phyloP scores from a whole-genome alignment of 805 yeast species.

The Saccharomycopsis javanensis region DNA sequence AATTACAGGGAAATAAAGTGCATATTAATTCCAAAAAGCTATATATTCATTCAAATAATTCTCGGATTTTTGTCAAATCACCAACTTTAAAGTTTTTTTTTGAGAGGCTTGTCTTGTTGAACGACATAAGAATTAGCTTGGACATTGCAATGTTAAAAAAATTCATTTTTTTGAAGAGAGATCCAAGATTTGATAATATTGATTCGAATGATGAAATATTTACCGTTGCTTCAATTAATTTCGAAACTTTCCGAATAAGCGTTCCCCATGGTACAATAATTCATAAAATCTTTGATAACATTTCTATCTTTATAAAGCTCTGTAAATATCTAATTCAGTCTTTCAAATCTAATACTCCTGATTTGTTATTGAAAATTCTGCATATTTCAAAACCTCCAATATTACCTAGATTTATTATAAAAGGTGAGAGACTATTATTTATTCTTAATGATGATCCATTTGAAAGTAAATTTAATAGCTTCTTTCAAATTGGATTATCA shows the following conservation, averaged over 20 bases:
- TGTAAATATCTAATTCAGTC: slow-evolving; percentile 49
- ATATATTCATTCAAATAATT: slow-evolving; percentile 25
- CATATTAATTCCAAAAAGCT: slow-evolving; percentile 22
- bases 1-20: slow-evolving; percentile 26
- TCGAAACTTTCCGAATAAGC: slow-evolving; percentile 8
- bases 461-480: slow-evolving; percentile 59
- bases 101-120: slow-evolving; percentile 38
- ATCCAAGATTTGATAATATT: slow-evolving; percentile 21
- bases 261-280: slow-evolving; percentile 31
- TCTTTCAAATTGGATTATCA: slow-evolving; percentile 53
- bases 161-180: slow-evolving; percentile 4
- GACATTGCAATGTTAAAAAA: slow-evolving; percentile 1
- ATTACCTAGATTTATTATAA: slow-evolving; percentile 50
- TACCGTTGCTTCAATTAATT: background rate
- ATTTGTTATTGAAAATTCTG: slow-evolving; percentile 32
- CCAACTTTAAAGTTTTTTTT: slow-evolving; percentile 39
- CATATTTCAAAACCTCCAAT: slow-evolving; percentile 30
- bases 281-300: slow-evolving; percentile 71
- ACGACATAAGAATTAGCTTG: slow-evolving; percentile 9
- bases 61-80: slow-evolving; percentile 43
- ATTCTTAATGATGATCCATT: slow-evolving; percentile 84
- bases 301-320: slow-evolving; percentile 58
- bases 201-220: background rate
- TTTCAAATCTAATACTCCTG: slow-evolving; percentile 33
- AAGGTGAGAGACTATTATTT: slow-evolving; percentile 46